These are phyloP conservation scores for Pisolithus tinctorius DNA, from an alignment of 768 basidiomycete genomes.

Conservation along the genomic window DNA sequence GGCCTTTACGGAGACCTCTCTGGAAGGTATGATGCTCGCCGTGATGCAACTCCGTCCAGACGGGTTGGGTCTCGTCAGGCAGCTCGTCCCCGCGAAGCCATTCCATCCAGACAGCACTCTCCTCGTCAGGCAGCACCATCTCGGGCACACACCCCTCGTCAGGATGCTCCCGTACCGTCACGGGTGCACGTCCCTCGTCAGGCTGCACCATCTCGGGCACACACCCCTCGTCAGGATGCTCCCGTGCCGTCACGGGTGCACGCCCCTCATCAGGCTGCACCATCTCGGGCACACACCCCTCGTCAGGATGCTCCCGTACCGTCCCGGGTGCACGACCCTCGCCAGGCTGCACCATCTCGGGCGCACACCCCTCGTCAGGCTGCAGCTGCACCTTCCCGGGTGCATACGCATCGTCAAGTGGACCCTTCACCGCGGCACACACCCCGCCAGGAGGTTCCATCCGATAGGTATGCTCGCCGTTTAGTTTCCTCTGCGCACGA, in stretches of 20 bases:
- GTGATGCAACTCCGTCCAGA: not conserved
- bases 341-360: slow-evolving; percentile 2
- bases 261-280: not conserved
- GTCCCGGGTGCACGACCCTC: not conserved
- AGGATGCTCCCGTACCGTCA: not conserved
- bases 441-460: not conserved
- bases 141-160: not conserved
- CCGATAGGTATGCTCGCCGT: not conserved
- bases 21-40: not conserved
- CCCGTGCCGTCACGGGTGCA: not conserved
- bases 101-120: slow-evolving; percentile 1
- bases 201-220: slow-evolving; percentile 1
- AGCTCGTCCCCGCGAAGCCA: not conserved
- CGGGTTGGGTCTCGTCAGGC: not conserved
- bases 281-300: not conserved
- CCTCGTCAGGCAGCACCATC: not conserved
- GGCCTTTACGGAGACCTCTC: not conserved
- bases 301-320: not conserved
- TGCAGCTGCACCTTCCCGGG: not conserved
- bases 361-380: not conserved
- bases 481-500: too few relatives aligned
- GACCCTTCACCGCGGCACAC: not conserved
- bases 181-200: not conserved
- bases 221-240: not conserved
- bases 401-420: not conserved